Base-by-base conservation (phyloP, 1,284 basidiomycete species). In the Pulveroboletus ridleyi region DNA sequence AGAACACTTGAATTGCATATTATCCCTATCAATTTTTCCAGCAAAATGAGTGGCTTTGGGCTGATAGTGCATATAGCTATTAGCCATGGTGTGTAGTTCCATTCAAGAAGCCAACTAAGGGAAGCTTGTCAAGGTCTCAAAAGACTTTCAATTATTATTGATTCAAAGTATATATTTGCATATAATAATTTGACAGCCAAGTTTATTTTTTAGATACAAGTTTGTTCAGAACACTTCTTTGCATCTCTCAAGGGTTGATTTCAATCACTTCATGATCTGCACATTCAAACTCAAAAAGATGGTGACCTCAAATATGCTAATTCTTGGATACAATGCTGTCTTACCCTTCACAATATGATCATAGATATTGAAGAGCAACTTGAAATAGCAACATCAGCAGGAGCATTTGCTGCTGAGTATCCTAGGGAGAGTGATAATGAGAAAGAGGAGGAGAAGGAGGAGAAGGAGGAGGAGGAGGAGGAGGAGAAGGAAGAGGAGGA, bases 181-280 rank as follows among this genome's bases (percentile, higher is more conserved):
- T 42, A 42, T 42, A 17, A 35, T 44, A 58, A 20, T 35, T 42
- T 53, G 47, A 41, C 9, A 42, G 33, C 39, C 57, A 56, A 56
- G 18, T 14, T 35, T 23, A 4, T 58, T 56, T 59, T 42, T 14
- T 53, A 71, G 70, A 42, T 71, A 2, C 0, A 20, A 17, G 59
- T 72, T 8, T 6, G 6, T 18, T 56, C 53, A 15, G 59, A 71
- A 44, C 66, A 71, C 20, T 50, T 64, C 15, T 71, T 50, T 66
- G 68, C 39, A 42, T 66, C 58, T 7, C n/a, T 71, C 8, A 70
- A 71, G n/a, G 62, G 59, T 10, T 11, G 6, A 33, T 71, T 71
- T 17, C 62, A 71, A 54, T 71, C 66, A 29, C 46, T 71, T 3
- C 0, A 0, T 39, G 62, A 71, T 6, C 14, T 71, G 3, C 13